phyloP scores from a whole-genome alignment of 2,329 filamentous ascomycete species.

The Blastomyces emzantsi region DNA sequence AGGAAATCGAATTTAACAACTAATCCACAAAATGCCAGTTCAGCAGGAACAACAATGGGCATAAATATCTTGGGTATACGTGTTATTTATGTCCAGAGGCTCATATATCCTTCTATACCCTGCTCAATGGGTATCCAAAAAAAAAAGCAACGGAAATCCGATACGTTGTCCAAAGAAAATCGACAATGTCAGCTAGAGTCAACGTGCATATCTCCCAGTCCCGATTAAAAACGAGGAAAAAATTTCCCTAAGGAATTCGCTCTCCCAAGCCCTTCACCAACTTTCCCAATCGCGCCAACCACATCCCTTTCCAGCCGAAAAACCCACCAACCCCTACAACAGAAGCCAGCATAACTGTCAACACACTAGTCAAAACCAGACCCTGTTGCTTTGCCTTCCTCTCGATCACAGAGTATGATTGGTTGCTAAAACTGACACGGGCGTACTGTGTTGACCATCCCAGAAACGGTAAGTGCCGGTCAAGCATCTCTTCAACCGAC shows the following conservation, averaged over 20 bases:
- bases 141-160: background rate
- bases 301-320: slow-evolving; percentile 16
- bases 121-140: background rate
- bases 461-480: slow-evolving; percentile 61
- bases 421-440: slow-evolving; percentile 86
- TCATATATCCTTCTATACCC: background rate
- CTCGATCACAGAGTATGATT: slow-evolving; percentile 78
- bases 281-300: slow-evolving; percentile 23
- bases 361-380: slow-evolving; percentile 43
- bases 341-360: slow-evolving; percentile 24
- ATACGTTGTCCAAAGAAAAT: background rate
- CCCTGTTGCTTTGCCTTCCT: slow-evolving; percentile 61
- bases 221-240: background rate
- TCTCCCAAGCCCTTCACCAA: background rate
- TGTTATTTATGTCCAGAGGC: background rate
- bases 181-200: background rate
- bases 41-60: background rate
- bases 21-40: background rate
- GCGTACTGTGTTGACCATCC: slow-evolving; percentile 93
- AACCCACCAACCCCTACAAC: slow-evolving; percentile 21
- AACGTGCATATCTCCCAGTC: background rate
- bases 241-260: background rate
- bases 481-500: slow-evolving; percentile 73
- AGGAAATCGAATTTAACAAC: background rate
- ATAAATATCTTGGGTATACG: background rate